These are phyloP conservation scores for Hysterangium stoloniferum DNA, from an alignment of 768 basidiomycete genomes.

Conservation along the genomic window DNA sequence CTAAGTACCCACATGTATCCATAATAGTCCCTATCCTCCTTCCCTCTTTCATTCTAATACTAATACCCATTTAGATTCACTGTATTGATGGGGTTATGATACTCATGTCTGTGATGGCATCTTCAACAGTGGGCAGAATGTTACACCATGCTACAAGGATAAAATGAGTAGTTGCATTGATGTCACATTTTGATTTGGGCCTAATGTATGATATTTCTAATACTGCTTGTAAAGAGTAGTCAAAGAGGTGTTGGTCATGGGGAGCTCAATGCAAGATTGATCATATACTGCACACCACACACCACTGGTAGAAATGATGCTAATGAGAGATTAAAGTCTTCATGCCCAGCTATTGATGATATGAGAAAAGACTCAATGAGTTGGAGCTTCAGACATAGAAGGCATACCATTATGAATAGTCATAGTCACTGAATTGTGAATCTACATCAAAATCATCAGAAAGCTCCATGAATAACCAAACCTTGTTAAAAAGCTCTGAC, in stretches of 20 bases:
- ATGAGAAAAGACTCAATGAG: not conserved
- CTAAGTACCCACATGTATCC: no score
- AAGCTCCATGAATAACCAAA: not conserved
- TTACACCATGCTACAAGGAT: constrained; percentile 4
- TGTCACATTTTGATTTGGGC: not conserved
- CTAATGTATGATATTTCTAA: constrained; percentile 25
- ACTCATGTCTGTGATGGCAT: not conserved
- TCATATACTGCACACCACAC: constrained; percentile 21
- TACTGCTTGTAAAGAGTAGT: constrained; percentile 28
- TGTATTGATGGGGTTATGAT: constrained; percentile 5
- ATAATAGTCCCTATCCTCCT: no score
- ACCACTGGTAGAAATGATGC: constrained; percentile 26
- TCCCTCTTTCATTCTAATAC: no score
- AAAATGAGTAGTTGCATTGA: not conserved
- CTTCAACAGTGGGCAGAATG: not conserved
- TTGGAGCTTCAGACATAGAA: not conserved
- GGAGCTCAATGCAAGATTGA: constrained; percentile 29
- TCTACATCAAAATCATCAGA: not conserved
- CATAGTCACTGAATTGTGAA: constrained; percentile 3
- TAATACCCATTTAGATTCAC: constrained; percentile 25
- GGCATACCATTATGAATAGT: constrained; percentile 12
- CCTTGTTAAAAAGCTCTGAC: constrained; percentile 9
- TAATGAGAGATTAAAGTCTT: constrained; percentile 29
- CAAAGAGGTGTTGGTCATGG: constrained; percentile 19
- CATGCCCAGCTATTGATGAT: constrained; percentile 25